A percentile compares a stretch with the other conserved stretches of the same genome.
Conservation (phyloP, 2,329 filamentous ascomycete genomes). For the Raffaelea albimanens region DNA sequence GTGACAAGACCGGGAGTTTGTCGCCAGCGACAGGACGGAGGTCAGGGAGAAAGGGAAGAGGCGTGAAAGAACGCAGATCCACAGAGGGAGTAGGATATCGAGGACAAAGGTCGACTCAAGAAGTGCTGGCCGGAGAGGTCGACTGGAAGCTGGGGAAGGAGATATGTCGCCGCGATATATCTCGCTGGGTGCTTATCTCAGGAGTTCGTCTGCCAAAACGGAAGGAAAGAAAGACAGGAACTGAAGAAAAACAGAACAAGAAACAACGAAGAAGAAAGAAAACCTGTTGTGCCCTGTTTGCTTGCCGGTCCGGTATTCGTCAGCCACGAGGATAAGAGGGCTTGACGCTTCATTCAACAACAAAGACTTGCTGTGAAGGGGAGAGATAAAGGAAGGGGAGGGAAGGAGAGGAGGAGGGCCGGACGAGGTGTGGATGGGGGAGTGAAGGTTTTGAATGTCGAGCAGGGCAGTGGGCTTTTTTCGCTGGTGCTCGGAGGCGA, state of each 20-base stretch:
- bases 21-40: slow-evolving; percentile 8
- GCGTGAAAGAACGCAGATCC: background rate
- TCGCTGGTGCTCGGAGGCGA: slow-evolving; percentile 3
- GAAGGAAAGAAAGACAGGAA: background rate
- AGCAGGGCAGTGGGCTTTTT: background rate
- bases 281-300: slow-evolving; percentile 2
- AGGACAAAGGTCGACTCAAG: background rate
- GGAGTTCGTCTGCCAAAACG: background rate
- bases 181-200: background rate
- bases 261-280: background rate
- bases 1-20: slow-evolving; percentile 15
- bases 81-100: background rate
- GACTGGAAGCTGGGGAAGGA: background rate
- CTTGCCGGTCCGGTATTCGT: slow-evolving; percentile 4
- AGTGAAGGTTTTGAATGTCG: slow-evolving; percentile 11
- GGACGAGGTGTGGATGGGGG: slow-evolving; percentile 5
- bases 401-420: background rate
- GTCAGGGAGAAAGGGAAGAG: no score
- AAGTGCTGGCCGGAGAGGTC: background rate
- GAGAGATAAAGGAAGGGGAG: background rate
- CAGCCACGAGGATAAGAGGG: slow-evolving; percentile 3
- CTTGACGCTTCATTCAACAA: slow-evolving; percentile 3
- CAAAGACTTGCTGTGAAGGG: slow-evolving; percentile 5
- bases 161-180: background rate
- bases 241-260: background rate